Evolutionary conservation across 176 grass and related monocot genomes (phyloP).

Genomic region (Hordeum vulgare): MorexV3_pseudomolecules_assembly NC_058524.1:601414408-601414907

Average conservation of each 20-base stretch:
- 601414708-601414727: background rate
- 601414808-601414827: background rate
- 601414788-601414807: background rate
- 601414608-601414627: background rate
- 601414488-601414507: no score
- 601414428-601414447: no score
- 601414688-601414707: background rate
- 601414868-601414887: no score
- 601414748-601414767: background rate
- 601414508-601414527: no score
- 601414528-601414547: background rate
- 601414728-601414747: background rate
- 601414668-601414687: background rate
- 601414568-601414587: no score
- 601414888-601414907: background rate
- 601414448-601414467: no score
- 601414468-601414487: no score
- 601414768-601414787: background rate
- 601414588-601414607: no score
- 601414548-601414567: background rate
- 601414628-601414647: background rate
- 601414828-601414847: background rate
- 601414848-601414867: no score
- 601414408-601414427: no score
- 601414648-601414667: background rate